Evolutionary conservation across 2,329 filamentous ascomycete genomes (phyloP).

Genomic region (Aspergillus unguis): DNA sequence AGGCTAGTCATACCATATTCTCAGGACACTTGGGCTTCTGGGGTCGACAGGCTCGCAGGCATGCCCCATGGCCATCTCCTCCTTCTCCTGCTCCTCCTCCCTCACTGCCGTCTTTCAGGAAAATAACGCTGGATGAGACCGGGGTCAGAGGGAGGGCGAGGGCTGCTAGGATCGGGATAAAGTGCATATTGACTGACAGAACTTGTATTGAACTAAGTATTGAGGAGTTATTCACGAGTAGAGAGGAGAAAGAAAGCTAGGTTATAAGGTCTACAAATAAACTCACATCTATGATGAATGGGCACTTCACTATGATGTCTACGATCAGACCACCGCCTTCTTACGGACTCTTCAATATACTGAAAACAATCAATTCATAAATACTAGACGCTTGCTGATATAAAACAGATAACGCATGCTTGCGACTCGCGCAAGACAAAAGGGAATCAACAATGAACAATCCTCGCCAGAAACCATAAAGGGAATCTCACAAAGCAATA

Average conservation of each 20-base stretch:
- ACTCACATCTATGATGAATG: background rate
- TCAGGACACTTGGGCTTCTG: background rate
- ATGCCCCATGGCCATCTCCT: background rate
- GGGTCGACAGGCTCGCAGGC: background rate
- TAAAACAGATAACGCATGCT: constrained; percentile 18
- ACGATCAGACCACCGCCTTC: background rate
- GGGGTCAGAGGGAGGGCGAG: background rate
- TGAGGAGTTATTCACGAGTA: background rate
- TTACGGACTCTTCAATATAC: background rate
- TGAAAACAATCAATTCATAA: constrained; percentile 14
- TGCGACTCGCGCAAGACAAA: constrained; percentile 19
- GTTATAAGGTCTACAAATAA: background rate
- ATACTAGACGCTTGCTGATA: constrained; percentile 23
- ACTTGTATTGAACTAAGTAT: background rate
- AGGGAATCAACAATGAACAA: constrained; percentile 17
- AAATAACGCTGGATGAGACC: background rate
- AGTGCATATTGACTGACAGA: background rate
- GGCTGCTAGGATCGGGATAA: background rate
- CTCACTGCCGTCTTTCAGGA: background rate
- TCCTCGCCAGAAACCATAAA: constrained; percentile 21
- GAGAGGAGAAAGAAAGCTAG: background rate
- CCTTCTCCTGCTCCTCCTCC: background rate
- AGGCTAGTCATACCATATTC: background rate
- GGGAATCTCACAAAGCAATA: constrained; percentile 17
- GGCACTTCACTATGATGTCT: background rate